Conservation (phyloP, 805 yeast species). For the Yarrowia sp. region DNA sequence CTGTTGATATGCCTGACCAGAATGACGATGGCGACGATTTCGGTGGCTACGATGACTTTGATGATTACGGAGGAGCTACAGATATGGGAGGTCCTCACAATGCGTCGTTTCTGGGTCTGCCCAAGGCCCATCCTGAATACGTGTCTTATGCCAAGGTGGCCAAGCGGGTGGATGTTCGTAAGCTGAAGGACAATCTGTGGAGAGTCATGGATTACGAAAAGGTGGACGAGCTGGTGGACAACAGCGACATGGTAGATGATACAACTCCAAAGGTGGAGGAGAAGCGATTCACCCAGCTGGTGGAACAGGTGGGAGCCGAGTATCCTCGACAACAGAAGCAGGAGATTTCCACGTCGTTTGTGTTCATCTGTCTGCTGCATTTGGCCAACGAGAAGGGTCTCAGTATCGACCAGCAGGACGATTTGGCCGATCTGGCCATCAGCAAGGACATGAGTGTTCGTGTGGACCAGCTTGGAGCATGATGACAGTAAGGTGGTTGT, state of each 20-base stretch:
- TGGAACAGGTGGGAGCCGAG: constrained; percentile 47
- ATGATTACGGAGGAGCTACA: constrained; percentile 30
- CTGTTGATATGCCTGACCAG: not conserved
- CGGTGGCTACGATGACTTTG: constrained; percentile 36
- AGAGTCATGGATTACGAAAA: constrained; percentile 41
- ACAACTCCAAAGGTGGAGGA: constrained; percentile 25
- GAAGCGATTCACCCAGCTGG: constrained; percentile 46
- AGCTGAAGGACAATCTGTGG: constrained; percentile 76
- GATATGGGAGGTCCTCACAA: constrained; percentile 25
- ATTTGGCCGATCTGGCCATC: constrained; percentile 37
- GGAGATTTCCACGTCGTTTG: constrained; percentile 79
- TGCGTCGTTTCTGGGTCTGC: constrained; percentile 19
- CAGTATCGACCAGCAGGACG: constrained; percentile 48
- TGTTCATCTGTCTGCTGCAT: constrained; percentile 78
- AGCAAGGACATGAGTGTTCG: constrained; percentile 30
- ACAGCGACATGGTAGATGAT: constrained; percentile 4
- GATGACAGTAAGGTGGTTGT: not conserved
- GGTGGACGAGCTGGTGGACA: constrained; percentile 29
- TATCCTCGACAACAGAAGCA: constrained; percentile 56
- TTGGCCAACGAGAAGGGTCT: constrained; percentile 84
- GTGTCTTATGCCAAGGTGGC: constrained; percentile 66
- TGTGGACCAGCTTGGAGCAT: constrained; percentile 13
- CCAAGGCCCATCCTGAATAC: constrained; percentile 35
- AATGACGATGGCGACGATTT: constrained; percentile 34
- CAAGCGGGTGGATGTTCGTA: constrained; percentile 72